phyloP scores from a whole-genome alignment of 148 eudicot species.

The Diospyros kaki region DNA sequence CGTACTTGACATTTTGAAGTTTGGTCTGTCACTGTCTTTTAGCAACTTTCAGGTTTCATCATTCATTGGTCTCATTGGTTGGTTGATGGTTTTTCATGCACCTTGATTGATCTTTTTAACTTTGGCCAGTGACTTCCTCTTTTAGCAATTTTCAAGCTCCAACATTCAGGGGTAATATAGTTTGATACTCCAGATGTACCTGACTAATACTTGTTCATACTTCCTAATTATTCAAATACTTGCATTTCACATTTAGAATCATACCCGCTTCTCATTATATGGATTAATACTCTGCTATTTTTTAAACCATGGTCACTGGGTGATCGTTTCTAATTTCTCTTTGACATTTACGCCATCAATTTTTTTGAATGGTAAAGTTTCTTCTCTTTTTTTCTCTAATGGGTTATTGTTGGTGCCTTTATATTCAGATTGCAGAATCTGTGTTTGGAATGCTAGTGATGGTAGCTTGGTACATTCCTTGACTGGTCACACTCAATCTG shows the following conservation, averaged over 20 bases:
- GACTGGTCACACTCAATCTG: conserved; percentile 95
- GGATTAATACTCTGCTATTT: background rate
- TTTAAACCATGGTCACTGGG: background rate
- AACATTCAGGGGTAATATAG: background rate
- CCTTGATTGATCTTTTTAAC: background rate
- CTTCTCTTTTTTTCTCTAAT: background rate
- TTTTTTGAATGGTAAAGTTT: conserved; percentile 1
- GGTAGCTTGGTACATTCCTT: conserved; percentile 98
- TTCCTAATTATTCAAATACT: background rate
- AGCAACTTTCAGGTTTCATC: background rate
- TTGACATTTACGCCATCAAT: background rate
- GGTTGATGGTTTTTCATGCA: background rate
- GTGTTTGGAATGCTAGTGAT: conserved; percentile 99
- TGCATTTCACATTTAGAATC: background rate
- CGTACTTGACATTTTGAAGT: background rate
- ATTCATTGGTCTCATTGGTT: background rate
- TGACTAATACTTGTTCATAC: background rate
- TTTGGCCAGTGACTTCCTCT: background rate
- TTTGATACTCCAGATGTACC: background rate
- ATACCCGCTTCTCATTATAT: background rate
- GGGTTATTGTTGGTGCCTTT: conserved; percentile 1
- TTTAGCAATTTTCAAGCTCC: background rate
- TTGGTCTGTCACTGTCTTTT: background rate
- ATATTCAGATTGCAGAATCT: conserved; percentile 88
- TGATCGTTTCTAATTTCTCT: background rate